phyloP scores from a whole-genome alignment of 805 yeast species.

The Wickerhamiella australiensis region DNA sequence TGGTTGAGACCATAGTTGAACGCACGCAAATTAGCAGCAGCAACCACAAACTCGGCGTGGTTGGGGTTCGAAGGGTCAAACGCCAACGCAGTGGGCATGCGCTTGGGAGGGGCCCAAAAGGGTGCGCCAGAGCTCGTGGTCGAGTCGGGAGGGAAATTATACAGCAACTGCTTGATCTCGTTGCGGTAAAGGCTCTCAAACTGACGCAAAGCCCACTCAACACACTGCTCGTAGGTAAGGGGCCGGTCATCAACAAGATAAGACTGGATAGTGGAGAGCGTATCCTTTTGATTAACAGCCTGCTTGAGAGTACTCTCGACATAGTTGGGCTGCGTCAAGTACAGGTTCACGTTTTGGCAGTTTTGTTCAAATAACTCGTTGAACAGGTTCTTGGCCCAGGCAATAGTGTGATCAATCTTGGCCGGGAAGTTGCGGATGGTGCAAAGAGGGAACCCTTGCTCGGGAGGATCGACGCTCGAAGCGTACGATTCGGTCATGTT shows the following conservation, averaged over 20 bases:
- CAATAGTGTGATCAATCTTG: slow-evolving; percentile 96
- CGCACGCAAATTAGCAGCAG: slow-evolving; percentile 86
- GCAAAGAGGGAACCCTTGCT: slow-evolving; percentile 92
- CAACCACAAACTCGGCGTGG: slow-evolving; percentile 72
- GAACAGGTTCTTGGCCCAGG: slow-evolving; percentile 95
- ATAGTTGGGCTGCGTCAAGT: slow-evolving; percentile 81
- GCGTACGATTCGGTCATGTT: slow-evolving; percentile 89
- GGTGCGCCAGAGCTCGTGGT: slow-evolving; percentile 81
- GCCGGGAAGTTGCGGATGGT: slow-evolving; percentile 95
- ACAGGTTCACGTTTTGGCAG: slow-evolving; percentile 88
- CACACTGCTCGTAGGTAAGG: slow-evolving; percentile 80
- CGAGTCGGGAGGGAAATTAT: slow-evolving; percentile 91
- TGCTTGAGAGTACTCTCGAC: slow-evolving; percentile 86
- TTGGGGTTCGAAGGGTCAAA: slow-evolving; percentile 67
- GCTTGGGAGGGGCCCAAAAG: slow-evolving; percentile 96
- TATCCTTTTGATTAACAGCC: slow-evolving; percentile 80
- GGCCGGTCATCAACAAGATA: slow-evolving; percentile 73
- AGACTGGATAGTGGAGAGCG: slow-evolving; percentile 60
- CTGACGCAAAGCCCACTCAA: slow-evolving; percentile 85
- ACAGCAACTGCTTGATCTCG: slow-evolving; percentile 80
- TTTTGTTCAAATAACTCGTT: slow-evolving; percentile 82
- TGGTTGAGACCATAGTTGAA: slow-evolving; percentile 82
- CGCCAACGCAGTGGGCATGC: slow-evolving; percentile 79
- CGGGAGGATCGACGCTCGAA: slow-evolving; percentile 97
- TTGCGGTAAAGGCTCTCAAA: slow-evolving; percentile 76